Evolutionary conservation across 192 early-diverging fungal genomes (phyloP).

Genomic region (Entomortierella beljakovae): DNA sequence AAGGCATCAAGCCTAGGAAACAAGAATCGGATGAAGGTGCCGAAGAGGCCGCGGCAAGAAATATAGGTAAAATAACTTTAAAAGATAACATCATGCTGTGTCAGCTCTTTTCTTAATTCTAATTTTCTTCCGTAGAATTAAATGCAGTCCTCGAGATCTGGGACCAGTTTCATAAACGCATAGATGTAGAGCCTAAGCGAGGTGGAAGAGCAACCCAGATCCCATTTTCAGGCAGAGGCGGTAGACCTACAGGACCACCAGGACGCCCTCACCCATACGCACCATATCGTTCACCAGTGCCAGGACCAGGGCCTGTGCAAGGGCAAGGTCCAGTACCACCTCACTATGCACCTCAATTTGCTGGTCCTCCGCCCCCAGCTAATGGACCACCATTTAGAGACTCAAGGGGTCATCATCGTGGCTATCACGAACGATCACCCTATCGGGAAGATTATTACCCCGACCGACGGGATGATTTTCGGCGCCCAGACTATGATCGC

Average conservation of each 20-base stretch:
- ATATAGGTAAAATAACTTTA: conserved; percentile 12
- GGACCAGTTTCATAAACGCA: conserved; percentile 39
- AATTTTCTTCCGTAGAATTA: conserved; percentile 8
- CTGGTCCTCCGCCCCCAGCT: conserved; percentile 32
- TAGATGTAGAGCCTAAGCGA: conserved; percentile 36
- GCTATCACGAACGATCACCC: conserved; percentile 53
- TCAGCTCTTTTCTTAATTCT: not conserved
- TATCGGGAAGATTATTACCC: conserved; percentile 59
- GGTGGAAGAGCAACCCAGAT: conserved; percentile 30
- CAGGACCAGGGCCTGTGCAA: not conserved
- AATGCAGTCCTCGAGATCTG: conserved; percentile 30
- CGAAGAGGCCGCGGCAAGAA: conserved; percentile 19
- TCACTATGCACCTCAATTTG: conserved; percentile 41
- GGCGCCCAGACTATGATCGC: conserved; percentile 53
- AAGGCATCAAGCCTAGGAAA: conserved; percentile 43
- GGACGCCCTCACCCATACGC: conserved; percentile 38
- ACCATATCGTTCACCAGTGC: conserved; percentile 15
- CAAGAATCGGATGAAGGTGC: conserved; percentile 40
- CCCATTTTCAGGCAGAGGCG: conserved; percentile 33
- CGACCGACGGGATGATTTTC: conserved; percentile 58
- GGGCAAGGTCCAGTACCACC: conserved; percentile 16
- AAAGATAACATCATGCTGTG: too few relatives aligned
- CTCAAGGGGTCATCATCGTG: conserved; percentile 44
- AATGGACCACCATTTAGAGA: conserved; percentile 44
- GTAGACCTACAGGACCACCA: conserved; percentile 23